Evolutionary conservation across 1,139 yeast species (phyloP).

Genomic region (Saccharomyces hybrid): DNA sequence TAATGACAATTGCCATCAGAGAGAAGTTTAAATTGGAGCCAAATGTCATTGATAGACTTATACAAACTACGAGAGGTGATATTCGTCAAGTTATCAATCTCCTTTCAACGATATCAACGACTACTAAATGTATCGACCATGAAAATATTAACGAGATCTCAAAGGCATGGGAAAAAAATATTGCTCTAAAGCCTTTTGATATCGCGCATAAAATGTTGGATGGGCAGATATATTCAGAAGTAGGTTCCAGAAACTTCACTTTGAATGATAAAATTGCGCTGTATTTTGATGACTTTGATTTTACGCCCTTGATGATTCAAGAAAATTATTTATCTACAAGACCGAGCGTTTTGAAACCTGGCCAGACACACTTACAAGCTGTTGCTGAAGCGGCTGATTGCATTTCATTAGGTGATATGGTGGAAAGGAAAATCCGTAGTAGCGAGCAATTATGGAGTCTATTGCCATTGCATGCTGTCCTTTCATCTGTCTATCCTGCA

Average conservation of each 20-base stretch:
- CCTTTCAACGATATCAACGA: slow-evolving; percentile 72
- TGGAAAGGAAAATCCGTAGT: slow-evolving; percentile 75
- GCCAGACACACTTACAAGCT: slow-evolving; percentile 47
- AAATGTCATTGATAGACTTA: slow-evolving; percentile 73
- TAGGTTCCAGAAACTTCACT: slow-evolving; percentile 42
- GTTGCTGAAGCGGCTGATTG: slow-evolving; percentile 79
- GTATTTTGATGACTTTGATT: slow-evolving; percentile 90
- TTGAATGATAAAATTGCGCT: slow-evolving; percentile 79
- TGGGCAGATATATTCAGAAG: slow-evolving; percentile 50
- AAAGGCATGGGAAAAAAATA: slow-evolving; percentile 78
- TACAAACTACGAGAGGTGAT: slow-evolving; percentile 79
- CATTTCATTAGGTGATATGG: slow-evolving; percentile 72
- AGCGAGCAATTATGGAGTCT: slow-evolving; percentile 95
- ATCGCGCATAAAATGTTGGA: slow-evolving; percentile 65
- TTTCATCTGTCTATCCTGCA: slow-evolving; percentile 81
- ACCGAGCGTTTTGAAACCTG: slow-evolving; percentile 41
- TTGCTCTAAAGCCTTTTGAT: slow-evolving; percentile 89
- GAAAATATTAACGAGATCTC: slow-evolving; percentile 49
- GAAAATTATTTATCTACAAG: slow-evolving; percentile 74
- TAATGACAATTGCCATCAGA: slow-evolving; percentile 84
- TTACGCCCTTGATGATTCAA: slow-evolving; percentile 92
- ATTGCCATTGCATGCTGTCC: slow-evolving; percentile 83
- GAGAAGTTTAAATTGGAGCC: slow-evolving; percentile 80
- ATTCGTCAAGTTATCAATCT: slow-evolving; percentile 90
- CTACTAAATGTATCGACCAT: slow-evolving; percentile 53